Base-by-base conservation (phyloP, 768 basidiomycete genomes). In the Exidia glandulosa region DNA sequence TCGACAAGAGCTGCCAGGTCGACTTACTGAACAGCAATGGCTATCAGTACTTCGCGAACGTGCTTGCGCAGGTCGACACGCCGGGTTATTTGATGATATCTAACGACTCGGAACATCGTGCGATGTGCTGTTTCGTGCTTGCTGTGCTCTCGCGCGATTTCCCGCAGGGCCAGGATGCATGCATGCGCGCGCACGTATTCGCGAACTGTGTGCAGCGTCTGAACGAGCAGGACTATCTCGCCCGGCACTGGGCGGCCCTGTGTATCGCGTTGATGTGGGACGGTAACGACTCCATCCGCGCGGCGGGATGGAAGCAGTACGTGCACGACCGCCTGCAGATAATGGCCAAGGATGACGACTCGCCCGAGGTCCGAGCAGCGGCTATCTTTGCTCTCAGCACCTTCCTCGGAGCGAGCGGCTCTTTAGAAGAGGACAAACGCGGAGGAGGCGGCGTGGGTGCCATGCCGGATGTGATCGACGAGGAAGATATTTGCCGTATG, bases 71-170 rank as follows among this genome's bases (percentile, higher is more conserved):
- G 30, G 79, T 78, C 60, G 85, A 89, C 37, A 88, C 89, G 59
- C 71, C 76, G 33, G 67, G 75, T 41, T 70, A 76, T 59, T 64
- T 75, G 59, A 69, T 81, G 45, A 82, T 97, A n/a, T 94, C 94
- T 0, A 96, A 99, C 71, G 84, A 86, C 57, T 88, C 89, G 3
- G 96, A 98, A 69, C 94, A 97, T 72, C 90, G 91, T 64, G 94
- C 96, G 1, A 98, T 98, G 95, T 98, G 94, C 69, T 90, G 93
- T 1, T 98, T 98, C 75, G 94, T 97, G 65, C 84, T 98, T 30
- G 81, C 88, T 27, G 85, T 93, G 14, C 85, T 96, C 56, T 86
- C 88, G 41, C 85, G 95, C n/a, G 93, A 92, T 66, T 91, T 87
- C 69, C 80, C 81, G n/a, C 79, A 80, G 2, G 94, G 94, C 4